Conservation (phyloP, 495 filamentous ascomycete species). For the Penicillium nucicola region DNA sequence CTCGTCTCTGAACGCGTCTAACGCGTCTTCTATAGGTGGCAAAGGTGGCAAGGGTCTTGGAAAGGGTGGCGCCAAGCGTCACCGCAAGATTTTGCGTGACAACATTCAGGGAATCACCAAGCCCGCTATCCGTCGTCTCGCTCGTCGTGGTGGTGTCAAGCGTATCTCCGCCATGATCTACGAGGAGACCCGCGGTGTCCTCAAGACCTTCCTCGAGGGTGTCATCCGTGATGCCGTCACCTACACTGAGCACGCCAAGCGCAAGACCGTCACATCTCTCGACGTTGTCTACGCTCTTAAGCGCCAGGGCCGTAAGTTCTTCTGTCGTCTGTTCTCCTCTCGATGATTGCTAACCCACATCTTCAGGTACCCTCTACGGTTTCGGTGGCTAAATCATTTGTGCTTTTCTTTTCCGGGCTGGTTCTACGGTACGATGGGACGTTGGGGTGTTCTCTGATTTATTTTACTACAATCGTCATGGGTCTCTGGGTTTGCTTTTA, state of each 20-base stretch:
- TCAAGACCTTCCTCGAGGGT: slow-evolving; percentile 99
- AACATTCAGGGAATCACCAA: slow-evolving; percentile 99
- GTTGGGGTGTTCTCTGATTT: slow-evolving; percentile 52
- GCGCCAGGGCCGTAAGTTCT: slow-evolving; percentile 78
- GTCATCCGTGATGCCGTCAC: slow-evolving; percentile 99
- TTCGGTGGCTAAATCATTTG: slow-evolving; percentile 85
- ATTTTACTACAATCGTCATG: slow-evolving; percentile 43
- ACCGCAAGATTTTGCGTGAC: slow-evolving; percentile 99
- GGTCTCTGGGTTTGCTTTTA: slow-evolving; percentile 49
- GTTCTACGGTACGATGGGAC: slow-evolving; percentile 50
- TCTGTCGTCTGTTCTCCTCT: neutral
- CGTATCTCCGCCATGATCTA: slow-evolving; percentile 99
- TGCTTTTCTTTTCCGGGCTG: slow-evolving; percentile 41
- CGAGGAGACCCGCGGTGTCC: slow-evolving; percentile 99
- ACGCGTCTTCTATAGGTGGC: slow-evolving; percentile 62
- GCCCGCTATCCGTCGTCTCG: slow-evolving; percentile 99
- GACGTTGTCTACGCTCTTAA: slow-evolving; percentile 98
- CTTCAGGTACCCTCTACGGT: slow-evolving; percentile 80
- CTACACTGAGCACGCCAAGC: slow-evolving; percentile 98
- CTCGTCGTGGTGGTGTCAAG: slow-evolving; percentile 99
- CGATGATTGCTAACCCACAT: slow-evolving; percentile 23
- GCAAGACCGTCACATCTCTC: slow-evolving; percentile 96
- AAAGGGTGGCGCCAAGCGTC: slow-evolving; percentile 88
- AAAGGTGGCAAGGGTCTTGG: slow-evolving; percentile 99
- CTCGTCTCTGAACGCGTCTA: slow-evolving; percentile 27